A percentile compares a stretch with the other conserved stretches of the same genome.
phyloP scores from a whole-genome alignment of 2,329 filamentous ascomycete species.

The Acarospora socialis region DNA sequence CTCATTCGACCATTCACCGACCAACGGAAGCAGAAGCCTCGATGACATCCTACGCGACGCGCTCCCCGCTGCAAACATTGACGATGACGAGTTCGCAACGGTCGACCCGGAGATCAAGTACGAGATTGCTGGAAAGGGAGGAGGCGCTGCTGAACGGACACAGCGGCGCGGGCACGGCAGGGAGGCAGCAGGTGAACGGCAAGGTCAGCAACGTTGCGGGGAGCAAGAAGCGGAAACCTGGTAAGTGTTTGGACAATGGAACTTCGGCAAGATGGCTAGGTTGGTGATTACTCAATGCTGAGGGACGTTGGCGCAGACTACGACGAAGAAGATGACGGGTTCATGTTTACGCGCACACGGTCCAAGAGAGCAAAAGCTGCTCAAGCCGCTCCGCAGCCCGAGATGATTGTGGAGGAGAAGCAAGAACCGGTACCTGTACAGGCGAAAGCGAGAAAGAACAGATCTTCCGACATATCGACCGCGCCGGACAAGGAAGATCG shows the following conservation, averaged over 20 bases:
- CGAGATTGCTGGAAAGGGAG: constrained; percentile 25
- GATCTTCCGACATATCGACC: constrained; percentile 11
- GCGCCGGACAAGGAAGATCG: constrained; percentile 1
- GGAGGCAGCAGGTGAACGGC: constrained; percentile 16
- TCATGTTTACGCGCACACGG: constrained; percentile 58
- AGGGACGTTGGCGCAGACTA: constrained; percentile 28
- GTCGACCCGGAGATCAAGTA: constrained; percentile 18
- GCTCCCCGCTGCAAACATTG: constrained; percentile 19
- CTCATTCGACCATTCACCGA: not conserved
- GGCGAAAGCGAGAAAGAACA: constrained; percentile 22
- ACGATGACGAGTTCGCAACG: constrained; percentile 19
- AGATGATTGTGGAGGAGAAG: constrained; percentile 3
- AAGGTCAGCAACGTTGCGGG: constrained; percentile 9
- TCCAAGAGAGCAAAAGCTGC: constrained; percentile 45
- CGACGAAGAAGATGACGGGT: constrained; percentile 65
- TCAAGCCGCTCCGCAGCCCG: constrained; percentile 25
- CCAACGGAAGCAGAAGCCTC: constrained; percentile 8
- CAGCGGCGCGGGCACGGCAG: constrained; percentile 13
- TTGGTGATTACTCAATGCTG: not conserved
- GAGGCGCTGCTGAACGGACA: constrained; percentile 14
- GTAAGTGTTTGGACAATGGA: constrained; percentile 20
- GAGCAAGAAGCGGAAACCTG: constrained; percentile 29
- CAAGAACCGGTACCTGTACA: constrained; percentile 28
- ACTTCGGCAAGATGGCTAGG: not conserved
- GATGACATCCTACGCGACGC: constrained; percentile 20